phyloP scores from a whole-genome alignment of 352 stramenopile species.

The Globisporangium sylvaticum region DNA sequence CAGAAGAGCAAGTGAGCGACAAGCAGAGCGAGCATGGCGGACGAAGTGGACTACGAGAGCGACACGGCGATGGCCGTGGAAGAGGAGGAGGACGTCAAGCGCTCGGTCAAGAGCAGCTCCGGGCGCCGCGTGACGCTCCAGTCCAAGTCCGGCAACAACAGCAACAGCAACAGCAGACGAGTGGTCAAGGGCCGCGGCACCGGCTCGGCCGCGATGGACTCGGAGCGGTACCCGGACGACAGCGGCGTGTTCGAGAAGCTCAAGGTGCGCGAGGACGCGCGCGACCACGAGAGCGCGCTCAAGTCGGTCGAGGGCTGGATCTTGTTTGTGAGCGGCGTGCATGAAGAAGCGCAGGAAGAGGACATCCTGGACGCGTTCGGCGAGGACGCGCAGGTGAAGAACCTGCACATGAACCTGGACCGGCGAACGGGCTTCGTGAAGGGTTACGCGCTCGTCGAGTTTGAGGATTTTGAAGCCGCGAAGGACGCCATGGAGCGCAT shows the following conservation, averaged over 20 bases:
- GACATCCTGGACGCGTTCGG: slow-evolving; percentile 94
- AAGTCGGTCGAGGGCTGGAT: slow-evolving; percentile 96
- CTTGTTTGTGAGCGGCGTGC: slow-evolving; percentile 93
- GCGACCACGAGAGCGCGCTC: slow-evolving; percentile 51
- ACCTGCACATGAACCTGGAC: slow-evolving; percentile 95
- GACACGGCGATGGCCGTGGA: slow-evolving; percentile 83
- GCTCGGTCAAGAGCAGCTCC: slow-evolving; percentile 2
- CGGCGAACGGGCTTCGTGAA: slow-evolving; percentile 94
- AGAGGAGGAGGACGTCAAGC: slow-evolving; percentile 59
- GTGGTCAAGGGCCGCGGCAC: slow-evolving; percentile 71
- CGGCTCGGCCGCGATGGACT: slow-evolving; percentile 68
- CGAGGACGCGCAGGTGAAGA: slow-evolving; percentile 94
- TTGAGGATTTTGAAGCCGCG: slow-evolving; percentile 88
- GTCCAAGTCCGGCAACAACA: not conserved
- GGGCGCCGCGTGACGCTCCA: slow-evolving; percentile 6
- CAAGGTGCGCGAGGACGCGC: slow-evolving; percentile 12
- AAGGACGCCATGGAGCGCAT: slow-evolving; percentile 90
- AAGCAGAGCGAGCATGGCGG: slow-evolving; percentile 50
- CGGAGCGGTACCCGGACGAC: slow-evolving; percentile 59
- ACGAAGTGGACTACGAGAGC: slow-evolving; percentile 87
- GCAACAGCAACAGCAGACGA: slow-evolving; percentile 15
- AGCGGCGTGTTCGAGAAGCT: slow-evolving; percentile 85
- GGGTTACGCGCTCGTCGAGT: slow-evolving; percentile 95
- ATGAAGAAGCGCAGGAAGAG: slow-evolving; percentile 96
- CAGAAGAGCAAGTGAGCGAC: not conserved